phyloP scores from a whole-genome alignment of 306 rosid genomes.

The Cajanus cajan region DNA sequence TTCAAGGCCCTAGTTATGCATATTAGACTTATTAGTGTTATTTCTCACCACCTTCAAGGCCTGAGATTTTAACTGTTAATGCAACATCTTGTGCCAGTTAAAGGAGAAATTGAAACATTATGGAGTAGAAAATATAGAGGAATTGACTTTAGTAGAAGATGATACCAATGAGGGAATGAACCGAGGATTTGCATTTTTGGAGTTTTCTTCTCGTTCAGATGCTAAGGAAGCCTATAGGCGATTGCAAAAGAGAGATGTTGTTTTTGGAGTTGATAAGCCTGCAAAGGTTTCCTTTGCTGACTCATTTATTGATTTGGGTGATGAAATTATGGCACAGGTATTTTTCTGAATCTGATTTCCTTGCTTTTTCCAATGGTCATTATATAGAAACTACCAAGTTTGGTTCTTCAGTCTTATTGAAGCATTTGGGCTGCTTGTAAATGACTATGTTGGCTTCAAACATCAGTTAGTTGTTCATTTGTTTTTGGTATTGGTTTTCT shows the following conservation, averaged over 20 bases:
- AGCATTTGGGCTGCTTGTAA: slow-evolving; percentile 10
- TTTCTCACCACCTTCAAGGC: slow-evolving; percentile 15
- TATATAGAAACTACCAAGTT: neutral
- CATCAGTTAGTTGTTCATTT: neutral
- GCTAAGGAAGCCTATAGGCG: slow-evolving; percentile 90
- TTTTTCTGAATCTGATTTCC: slow-evolving; percentile 37
- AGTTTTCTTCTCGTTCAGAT: slow-evolving; percentile 80
- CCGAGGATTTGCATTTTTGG: slow-evolving; percentile 92
- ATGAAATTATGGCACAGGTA: slow-evolving; percentile 92
- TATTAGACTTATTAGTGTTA: slow-evolving; percentile 21
- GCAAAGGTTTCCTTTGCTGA: slow-evolving; percentile 91
- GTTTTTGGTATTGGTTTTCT: neutral
- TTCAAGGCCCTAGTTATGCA: slow-evolving; percentile 27
- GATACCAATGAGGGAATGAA: slow-evolving; percentile 76
- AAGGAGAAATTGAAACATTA: slow-evolving; percentile 86
- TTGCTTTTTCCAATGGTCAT: slow-evolving; percentile 11
- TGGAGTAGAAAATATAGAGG: slow-evolving; percentile 83
- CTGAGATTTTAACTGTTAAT: slow-evolving; percentile 37
- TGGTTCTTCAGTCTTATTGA: slow-evolving; percentile 18
- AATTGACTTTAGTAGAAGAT: slow-evolving; percentile 82
- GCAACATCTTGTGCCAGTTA: slow-evolving; percentile 60
- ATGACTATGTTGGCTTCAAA: slow-evolving; percentile 13
- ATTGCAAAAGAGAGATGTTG: slow-evolving; percentile 79
- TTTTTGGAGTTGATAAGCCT: slow-evolving; percentile 92
- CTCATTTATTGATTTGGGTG: slow-evolving; percentile 80